Evolutionary conservation across 768 basidiomycete genomes (phyloP).

Genomic region (Russula sp.): DNA sequence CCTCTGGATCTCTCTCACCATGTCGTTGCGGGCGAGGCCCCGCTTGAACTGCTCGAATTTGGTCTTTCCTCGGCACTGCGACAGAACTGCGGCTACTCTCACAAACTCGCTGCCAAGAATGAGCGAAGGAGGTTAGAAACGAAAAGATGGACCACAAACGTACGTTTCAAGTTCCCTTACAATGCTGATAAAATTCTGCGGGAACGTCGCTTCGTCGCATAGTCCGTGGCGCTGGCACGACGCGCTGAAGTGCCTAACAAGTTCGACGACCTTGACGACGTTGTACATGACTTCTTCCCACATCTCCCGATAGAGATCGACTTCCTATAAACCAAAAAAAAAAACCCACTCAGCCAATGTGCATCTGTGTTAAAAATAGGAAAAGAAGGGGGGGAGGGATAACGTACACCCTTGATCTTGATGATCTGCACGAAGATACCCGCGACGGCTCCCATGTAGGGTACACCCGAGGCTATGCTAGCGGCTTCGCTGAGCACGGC

Average conservation of each 20-base stretch:
- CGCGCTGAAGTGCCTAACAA: constrained; percentile 1
- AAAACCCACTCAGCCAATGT: not conserved
- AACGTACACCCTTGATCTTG: constrained; percentile 14
- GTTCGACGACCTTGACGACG: constrained; percentile 8
- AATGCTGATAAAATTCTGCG: not conserved
- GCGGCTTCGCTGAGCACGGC: constrained; percentile 6
- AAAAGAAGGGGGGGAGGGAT: no score
- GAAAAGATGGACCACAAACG: not conserved
- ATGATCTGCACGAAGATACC: constrained; percentile 5
- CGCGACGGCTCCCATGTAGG: constrained; percentile 11
- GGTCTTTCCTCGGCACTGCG: constrained; percentile 4
- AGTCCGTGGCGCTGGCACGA: constrained; percentile 2
- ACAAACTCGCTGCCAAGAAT: not conserved
- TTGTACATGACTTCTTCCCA: constrained; percentile 17
- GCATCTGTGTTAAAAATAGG: not conserved
- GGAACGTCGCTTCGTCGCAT: constrained; percentile 4
- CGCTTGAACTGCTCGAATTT: constrained; percentile 11
- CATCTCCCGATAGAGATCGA: constrained; percentile 9
- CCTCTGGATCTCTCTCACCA: constrained; percentile 4
- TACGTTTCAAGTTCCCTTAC: constrained; percentile 9
- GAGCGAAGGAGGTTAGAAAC: not conserved
- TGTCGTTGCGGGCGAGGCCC: constrained; percentile 4
- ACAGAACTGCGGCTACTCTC: not conserved
- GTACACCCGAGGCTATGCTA: not conserved
- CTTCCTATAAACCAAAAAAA: constrained; percentile 4